These are phyloP conservation scores for Urochloa ruziziensis DNA, from an alignment of 176 grass and related monocot species.

Conservation along the genomic window DNA sequence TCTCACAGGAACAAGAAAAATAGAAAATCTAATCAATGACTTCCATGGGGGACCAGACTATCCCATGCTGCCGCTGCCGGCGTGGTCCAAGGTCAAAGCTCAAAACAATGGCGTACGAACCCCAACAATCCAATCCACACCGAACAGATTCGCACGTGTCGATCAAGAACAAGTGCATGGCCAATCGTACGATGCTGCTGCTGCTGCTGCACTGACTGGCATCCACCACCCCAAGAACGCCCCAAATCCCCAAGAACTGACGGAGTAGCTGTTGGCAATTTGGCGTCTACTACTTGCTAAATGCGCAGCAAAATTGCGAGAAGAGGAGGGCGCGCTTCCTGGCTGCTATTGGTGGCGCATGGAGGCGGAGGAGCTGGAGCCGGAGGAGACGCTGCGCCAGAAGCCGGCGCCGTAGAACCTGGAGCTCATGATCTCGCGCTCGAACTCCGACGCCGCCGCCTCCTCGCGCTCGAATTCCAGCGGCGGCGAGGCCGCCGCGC, in stretches of 20 bases:
- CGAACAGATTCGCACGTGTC: background rate
- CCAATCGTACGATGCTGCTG: background rate
- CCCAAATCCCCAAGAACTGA: background rate
- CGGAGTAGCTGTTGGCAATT: background rate
- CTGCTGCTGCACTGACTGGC: background rate
- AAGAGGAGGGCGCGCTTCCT: background rate
- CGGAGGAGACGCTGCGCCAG: conserved; percentile 60
- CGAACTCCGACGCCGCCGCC: conserved; percentile 30
- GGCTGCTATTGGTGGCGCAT: background rate
- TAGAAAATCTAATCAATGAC: background rate
- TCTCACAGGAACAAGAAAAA: background rate
- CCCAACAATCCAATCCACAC: background rate
- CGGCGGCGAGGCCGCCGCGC: background rate
- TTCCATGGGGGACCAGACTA: background rate
- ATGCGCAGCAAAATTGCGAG: background rate
- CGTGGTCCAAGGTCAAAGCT: background rate
- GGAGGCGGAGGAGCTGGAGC: conserved; percentile 40
- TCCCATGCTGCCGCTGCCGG: background rate
- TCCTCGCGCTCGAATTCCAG: background rate
- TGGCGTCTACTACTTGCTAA: background rate
- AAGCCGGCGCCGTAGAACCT: conserved; percentile 55
- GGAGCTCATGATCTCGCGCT: conserved; percentile 54
- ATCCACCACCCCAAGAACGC: background rate
- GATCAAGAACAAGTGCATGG: background rate
- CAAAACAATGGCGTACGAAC: background rate